Percentiles rank a stretch among this genome's conserved stretches.
Evolutionary conservation across 345 rosid genomes (phyloP).

Genomic region (Citrus cavaleriei): DNA sequence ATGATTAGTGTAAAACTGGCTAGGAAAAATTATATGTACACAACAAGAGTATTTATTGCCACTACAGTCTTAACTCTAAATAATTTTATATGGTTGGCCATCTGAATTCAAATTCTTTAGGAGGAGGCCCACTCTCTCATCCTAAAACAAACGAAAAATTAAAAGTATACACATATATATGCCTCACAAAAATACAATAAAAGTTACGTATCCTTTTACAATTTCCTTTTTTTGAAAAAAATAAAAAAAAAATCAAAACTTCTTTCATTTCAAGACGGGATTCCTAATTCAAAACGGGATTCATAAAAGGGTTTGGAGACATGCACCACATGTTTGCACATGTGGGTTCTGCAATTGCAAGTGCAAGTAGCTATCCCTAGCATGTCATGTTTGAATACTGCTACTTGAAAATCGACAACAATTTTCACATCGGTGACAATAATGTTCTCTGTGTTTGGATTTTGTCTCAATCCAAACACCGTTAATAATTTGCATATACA

Average conservation of each 20-base stretch:
- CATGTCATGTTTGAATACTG: not conserved
- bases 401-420: not conserved
- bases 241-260: no score
- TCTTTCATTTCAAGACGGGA: no score
- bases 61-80: no score
- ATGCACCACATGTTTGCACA: slow-evolving; percentile 5
- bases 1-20: not conserved
- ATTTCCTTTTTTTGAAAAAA: not conserved
- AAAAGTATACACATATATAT: no score
- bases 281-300: not conserved
- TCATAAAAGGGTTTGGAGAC: not conserved
- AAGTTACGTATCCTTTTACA: not conserved
- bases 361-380: not conserved
- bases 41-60: not conserved
- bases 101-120: no score
- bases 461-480: not conserved
- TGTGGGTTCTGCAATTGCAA: not conserved
- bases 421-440: not conserved
- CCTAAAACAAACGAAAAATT: no score
- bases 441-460: not conserved
- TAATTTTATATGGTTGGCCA: no score
- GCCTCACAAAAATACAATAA: no score
- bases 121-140: no score
- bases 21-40: not conserved
- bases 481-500: no score